phyloP scores from a whole-genome alignment of 129 eudicot genomes.

The Flaveria ramosissima region DNA sequence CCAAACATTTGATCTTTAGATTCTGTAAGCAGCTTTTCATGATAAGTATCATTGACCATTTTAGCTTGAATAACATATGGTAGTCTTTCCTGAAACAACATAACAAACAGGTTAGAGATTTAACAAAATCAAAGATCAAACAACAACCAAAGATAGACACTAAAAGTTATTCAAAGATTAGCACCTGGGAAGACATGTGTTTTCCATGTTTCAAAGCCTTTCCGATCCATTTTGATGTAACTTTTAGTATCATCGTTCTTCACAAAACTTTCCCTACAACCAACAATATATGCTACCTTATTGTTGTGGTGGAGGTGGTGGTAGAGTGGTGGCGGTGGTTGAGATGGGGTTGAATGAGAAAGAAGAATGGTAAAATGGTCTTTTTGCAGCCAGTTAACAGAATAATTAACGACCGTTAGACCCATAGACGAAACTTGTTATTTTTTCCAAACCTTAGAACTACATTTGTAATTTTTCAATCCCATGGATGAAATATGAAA shows the following conservation, averaged over 20 bases:
- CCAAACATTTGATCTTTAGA: no score
- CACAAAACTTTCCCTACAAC: constrained; percentile 60
- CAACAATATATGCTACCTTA: constrained; percentile 15
- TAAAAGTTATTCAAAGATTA: background rate
- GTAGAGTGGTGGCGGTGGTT: no score
- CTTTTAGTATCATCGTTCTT: constrained; percentile 34
- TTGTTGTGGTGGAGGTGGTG: no score
- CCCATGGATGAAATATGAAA: no score
- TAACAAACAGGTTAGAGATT: background rate
- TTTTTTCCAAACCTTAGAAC: no score
- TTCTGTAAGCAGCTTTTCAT: constrained; percentile 7
- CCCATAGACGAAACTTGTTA: no score
- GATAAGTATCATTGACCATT: constrained; percentile 44
- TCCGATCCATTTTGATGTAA: constrained; percentile 44
- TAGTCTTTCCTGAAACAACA: constrained; percentile 49
- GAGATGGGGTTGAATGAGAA: no score
- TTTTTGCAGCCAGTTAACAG: no score
- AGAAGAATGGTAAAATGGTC: no score
- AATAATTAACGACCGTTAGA: no score
- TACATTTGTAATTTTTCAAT: no score
- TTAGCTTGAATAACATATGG: constrained; percentile 45
- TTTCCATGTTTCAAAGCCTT: constrained; percentile 63
- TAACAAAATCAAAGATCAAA: background rate
- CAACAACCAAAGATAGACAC: background rate
- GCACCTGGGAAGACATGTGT: constrained; percentile 53